Conservation (phyloP, 441 rosid species). For the Theobroma grandiflorum region DNA sequence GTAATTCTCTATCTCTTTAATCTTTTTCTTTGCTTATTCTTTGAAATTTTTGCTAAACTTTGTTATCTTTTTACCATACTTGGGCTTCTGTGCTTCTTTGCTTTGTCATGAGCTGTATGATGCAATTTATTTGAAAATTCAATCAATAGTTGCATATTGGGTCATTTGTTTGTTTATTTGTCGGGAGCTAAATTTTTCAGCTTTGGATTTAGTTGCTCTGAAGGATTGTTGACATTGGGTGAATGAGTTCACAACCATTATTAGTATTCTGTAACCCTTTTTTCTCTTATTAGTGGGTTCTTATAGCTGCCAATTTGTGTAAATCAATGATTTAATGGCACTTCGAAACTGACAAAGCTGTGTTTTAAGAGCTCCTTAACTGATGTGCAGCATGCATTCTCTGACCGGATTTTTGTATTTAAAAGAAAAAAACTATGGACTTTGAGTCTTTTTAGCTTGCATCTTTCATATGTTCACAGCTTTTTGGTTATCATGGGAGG, state of each 20-base stretch:
- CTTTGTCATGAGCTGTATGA: not conserved
- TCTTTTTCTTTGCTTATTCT: not conserved
- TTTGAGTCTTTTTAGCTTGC: not conserved
- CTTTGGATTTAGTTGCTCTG: not conserved
- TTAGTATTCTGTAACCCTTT: not conserved
- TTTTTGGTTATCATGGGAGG: not conserved
- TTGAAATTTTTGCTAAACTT: not conserved
- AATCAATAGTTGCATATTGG: constrained; percentile 4
- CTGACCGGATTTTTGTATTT: not conserved
- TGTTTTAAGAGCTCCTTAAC: not conserved
- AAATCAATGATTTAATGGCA: not conserved
- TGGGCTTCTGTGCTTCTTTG: not conserved
- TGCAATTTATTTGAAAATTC: not conserved
- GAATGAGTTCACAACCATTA: not conserved
- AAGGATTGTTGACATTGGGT: not conserved
- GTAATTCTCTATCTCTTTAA: constrained; percentile 37
- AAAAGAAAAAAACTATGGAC: not conserved
- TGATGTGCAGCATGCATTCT: not conserved
- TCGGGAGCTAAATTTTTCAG: not conserved
- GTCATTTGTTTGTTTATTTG: not conserved
- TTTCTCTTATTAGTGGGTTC: not conserved
- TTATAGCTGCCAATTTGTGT: not conserved
- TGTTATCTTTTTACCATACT: not conserved
- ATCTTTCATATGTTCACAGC: not conserved
- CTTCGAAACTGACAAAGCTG: not conserved